phyloP scores from a whole-genome alignment of 1,284 basidiomycete species.

The Coriolopsis trogii region DNA sequence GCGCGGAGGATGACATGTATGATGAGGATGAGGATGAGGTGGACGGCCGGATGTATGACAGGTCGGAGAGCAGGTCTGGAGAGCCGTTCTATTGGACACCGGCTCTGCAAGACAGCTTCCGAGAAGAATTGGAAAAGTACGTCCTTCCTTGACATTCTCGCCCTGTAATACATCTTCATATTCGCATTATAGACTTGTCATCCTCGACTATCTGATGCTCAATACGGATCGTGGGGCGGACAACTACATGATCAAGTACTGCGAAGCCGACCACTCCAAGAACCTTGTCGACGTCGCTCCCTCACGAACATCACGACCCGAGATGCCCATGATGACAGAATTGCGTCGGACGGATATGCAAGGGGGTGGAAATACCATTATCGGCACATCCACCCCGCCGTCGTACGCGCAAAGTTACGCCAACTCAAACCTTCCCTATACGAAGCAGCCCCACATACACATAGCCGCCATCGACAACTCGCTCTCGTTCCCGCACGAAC shows the following conservation, averaged over 20 bases:
- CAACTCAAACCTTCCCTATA: constrained; percentile 34
- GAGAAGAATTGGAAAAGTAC: constrained; percentile 87
- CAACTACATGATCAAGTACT: constrained; percentile 90
- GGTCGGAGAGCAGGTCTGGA: constrained; percentile 54
- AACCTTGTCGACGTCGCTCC: constrained; percentile 76
- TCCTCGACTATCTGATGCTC: constrained; percentile 88
- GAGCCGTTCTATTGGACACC: constrained; percentile 83
- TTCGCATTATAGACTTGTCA: constrained; percentile 61
- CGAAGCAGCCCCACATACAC: constrained; percentile 58
- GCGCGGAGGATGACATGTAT: constrained; percentile 66
- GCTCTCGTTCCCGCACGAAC: constrained; percentile 87
- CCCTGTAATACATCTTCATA: background rate
- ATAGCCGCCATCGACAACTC: constrained; percentile 94
- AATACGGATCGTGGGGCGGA: constrained; percentile 86
- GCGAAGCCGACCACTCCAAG: constrained; percentile 76
- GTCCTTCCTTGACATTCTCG: constrained; percentile 21
- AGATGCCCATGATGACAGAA: constrained; percentile 75
- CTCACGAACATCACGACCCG: constrained; percentile 60
- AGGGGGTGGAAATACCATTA: constrained; percentile 16
- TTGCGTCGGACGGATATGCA: constrained; percentile 47
- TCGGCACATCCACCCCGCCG: constrained; percentile 34
- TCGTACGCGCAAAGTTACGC: constrained; percentile 22
- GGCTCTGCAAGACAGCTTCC: constrained; percentile 76
- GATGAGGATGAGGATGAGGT: constrained; percentile 74
- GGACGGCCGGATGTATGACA: constrained; percentile 65